Evolutionary conservation across 257 asterid genomes (phyloP), one percentile per base, ranked within the genome.

Genomic region (Echium plantagineum): DNA sequence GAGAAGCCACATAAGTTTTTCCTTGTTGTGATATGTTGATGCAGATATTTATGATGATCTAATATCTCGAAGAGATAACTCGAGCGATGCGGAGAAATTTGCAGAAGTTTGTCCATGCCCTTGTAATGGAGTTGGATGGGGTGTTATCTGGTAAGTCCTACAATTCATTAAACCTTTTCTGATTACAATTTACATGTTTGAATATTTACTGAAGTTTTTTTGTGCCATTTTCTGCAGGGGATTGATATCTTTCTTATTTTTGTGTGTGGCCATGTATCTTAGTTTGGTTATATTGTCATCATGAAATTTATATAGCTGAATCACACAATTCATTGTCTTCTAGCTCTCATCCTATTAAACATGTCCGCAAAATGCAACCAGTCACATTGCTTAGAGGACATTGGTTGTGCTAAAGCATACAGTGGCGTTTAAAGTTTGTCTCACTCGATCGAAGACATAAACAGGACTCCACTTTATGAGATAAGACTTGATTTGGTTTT

Each of bases 71-170:
- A 72, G 75, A 66, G 81, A 72, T 31, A 54, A 72, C 54, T 38
- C 73, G 0, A 76, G 81, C 60, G 81, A 76, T 51, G 78, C 78
- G 17, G 81, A 76, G 69, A 72, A 76, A 62, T 76, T 72, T 49
- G 81, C 81, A 12, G 78, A 76, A 62, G 71, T 72, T 35, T 76
- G 76, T 13, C 81, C 81, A 5, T 76, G 78, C 70, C 81, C 81
- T 31, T 76, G 81, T 68, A 76, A 65, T 46, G 81, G 81, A 57
- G 71, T 72, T 57, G 78, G 76, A 15, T 76, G 81, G 81, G 81
- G 81, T 12, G 67, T 76, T 60, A 73, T 76, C 20, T 72, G 81
- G 81, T 76, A 28, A 70, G 71, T 59, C 17, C 2, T 9, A 7
- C 31, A 32, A 26, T n/a, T 6, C 21, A 0, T 6, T 32, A 0